Conservation (phyloP, 208 protist genomes). For the Trypanosoma scelopori region DNA sequence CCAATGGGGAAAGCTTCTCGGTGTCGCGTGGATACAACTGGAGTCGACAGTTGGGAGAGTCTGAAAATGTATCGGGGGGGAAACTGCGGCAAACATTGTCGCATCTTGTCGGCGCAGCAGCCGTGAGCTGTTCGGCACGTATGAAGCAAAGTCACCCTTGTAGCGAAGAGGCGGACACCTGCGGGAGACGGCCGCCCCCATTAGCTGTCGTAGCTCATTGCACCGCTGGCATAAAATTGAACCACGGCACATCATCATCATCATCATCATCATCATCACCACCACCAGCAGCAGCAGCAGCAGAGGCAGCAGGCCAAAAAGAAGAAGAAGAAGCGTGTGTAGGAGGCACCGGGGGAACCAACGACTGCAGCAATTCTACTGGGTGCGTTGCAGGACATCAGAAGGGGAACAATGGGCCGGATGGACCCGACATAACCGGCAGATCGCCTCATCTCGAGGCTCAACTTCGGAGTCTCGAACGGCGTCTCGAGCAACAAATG, state of each 20-base stretch:
- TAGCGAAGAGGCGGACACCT: not conserved
- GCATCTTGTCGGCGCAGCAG: slow-evolving; percentile 2
- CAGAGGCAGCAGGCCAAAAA: no score
- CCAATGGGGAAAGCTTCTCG: not conserved
- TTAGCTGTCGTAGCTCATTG: not conserved
- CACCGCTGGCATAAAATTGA: no score
- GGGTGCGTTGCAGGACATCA: not conserved
- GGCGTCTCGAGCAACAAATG: slow-evolving; percentile 45
- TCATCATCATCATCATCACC: no score
- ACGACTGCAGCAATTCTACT: not conserved
- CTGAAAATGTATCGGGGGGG: slow-evolving; percentile 3
- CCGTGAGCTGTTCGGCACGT: not conserved
- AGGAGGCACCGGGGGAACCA: no score
- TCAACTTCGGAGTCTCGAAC: slow-evolving; percentile 46
- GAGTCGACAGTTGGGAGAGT: slow-evolving; percentile 6
- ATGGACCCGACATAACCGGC: not conserved
- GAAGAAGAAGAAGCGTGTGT: no score
- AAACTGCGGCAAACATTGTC: slow-evolving; percentile 20
- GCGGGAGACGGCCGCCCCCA: not conserved
- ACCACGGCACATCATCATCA: no score
- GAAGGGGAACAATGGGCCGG: not conserved
- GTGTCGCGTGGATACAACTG: not conserved
- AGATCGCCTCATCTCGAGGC: slow-evolving; percentile 35
- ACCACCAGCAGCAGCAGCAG: no score
- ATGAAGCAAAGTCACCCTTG: not conserved